phyloP scores from a whole-genome alignment of 164 flowering plant genomes.

The Platanus orientalis region DNA sequence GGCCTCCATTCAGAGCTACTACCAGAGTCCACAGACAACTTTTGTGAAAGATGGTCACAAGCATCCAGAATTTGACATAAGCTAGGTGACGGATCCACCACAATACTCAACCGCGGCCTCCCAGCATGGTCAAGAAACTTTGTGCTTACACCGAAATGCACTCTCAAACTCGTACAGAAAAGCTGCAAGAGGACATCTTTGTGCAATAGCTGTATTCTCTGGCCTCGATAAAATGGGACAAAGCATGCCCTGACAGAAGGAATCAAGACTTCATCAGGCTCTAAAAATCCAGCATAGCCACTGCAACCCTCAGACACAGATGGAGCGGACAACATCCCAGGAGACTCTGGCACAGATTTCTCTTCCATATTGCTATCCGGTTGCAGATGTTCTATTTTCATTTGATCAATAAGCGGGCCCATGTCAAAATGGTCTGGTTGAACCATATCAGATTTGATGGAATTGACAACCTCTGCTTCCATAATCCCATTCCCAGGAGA shows the following conservation, averaged over 20 bases:
- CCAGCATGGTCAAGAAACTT: constrained; percentile 75
- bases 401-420: constrained; percentile 33
- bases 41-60: constrained; percentile 56
- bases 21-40: constrained; percentile 51
- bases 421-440: constrained; percentile 47
- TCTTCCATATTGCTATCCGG: constrained; percentile 37
- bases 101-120: constrained; percentile 71
- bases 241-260: constrained; percentile 44
- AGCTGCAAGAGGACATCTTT: constrained; percentile 45
- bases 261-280: constrained; percentile 53
- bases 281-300: constrained; percentile 41
- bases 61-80: constrained; percentile 61
- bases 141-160: constrained; percentile 69
- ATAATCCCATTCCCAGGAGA: constrained; percentile 20
- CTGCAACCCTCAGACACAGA: constrained; percentile 30
- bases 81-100: constrained; percentile 52
- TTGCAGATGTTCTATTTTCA: constrained; percentile 26
- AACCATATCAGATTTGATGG: constrained; percentile 16
- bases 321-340: constrained; percentile 18
- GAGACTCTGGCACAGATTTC: constrained; percentile 22
- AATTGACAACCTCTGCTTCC: constrained; percentile 11
- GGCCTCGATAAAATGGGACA: constrained; percentile 46
- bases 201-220: constrained; percentile 50
- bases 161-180: constrained; percentile 41
- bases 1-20: constrained; percentile 85